Evolutionary conservation across 768 basidiomycete genomes (phyloP), one percentile per base, ranked within the genome.

Genomic region (Hysterangium stoloniferum): DNA sequence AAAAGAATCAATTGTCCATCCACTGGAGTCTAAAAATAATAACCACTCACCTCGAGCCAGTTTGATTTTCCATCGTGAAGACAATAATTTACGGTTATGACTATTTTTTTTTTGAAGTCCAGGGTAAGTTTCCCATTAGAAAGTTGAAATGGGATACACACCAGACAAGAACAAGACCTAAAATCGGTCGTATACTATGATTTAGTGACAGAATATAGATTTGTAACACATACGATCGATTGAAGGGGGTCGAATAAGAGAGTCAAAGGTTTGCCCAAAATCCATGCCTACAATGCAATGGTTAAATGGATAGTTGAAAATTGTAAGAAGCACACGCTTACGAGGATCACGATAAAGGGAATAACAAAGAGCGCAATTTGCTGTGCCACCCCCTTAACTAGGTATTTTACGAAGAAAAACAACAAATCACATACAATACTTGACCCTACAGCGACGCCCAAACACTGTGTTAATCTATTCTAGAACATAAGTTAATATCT

Each of bases 211-310:
- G n/a, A n/a, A n/a, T n/a, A n/a, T n/a, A n/a, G n/a, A n/a, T 56
- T 9, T 60, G 59, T 17, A 61, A 50, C 53, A 44, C 72, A 57
- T 35, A 80, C 80, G 38, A 94, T 70, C 1, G 86, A 84, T 68
- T 94, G 87, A 62, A 86, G 93, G 2, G 90, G 86, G 63, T 95
- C 93, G 59, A 95, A 94, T 32, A 93, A 71, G 48, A 94, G 70
- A 13, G 81, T 82, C 47, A 87, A 62, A 8, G 87, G 86, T 59
- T 90, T 92, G 48, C 80, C 82, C 44, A 93, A 68, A 20, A 78
- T 77, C 92, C 91, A 96, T 4, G 74, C 89, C 6, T 95, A 88
- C 77, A 56, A 87, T 83, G 57, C 88, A 82, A n/a, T n/a, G n/a
- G n/a, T n/a, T n/a, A n/a, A n/a, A n/a, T n/a, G n/a, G n/a, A n/a